Evolutionary conservation across 140 eudicot genomes (phyloP).

Genomic region (Flaveria floridana): DNA sequence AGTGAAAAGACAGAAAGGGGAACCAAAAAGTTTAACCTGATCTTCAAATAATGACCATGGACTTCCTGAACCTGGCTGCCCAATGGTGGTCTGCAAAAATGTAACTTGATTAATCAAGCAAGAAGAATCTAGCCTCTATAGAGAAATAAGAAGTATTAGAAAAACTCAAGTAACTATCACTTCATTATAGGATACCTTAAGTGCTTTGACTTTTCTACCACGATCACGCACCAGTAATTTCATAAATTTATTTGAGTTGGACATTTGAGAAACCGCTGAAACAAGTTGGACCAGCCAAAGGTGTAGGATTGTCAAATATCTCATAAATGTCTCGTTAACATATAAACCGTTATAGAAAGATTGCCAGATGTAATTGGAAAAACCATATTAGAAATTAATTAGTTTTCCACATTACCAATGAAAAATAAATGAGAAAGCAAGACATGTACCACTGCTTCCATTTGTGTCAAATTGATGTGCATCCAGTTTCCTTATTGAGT

Average conservation of each 20-base stretch:
- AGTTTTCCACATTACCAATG: slow-evolving; percentile 6
- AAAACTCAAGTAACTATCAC: slow-evolving; percentile 10
- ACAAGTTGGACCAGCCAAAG: slow-evolving; percentile 49
- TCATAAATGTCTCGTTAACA: slow-evolving; percentile 44
- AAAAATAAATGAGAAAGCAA: slow-evolving; percentile 6
- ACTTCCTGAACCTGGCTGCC: slow-evolving; percentile 75
- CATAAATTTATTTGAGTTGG: slow-evolving; percentile 66
- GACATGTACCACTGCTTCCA: slow-evolving; percentile 62
- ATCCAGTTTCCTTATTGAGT: slow-evolving; percentile 58
- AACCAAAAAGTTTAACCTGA: slow-evolving; percentile 51
- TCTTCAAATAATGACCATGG: slow-evolving; percentile 83
- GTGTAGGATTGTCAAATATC: slow-evolving; percentile 52
- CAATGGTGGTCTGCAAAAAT: slow-evolving; percentile 45
- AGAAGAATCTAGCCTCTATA: slow-evolving; percentile 9
- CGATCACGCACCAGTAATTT: slow-evolving; percentile 69
- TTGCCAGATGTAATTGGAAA: background rate
- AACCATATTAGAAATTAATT: background rate
- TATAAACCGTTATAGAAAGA: slow-evolving; percentile 13
- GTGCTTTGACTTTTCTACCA: slow-evolving; percentile 57
- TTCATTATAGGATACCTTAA: slow-evolving; percentile 50
- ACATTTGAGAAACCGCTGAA: slow-evolving; percentile 83
- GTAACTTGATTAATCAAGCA: slow-evolving; percentile 20
- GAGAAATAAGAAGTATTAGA: slow-evolving; percentile 1
- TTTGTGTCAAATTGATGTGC: slow-evolving; percentile 62
- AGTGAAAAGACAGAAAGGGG: background rate